A percentile compares a stretch with the other conserved stretches of the same genome.
These are phyloP conservation scores for Stephanodiscus triporus DNA, from an alignment of 108 stramenopile genomes.

Conservation along the genomic window DNA sequence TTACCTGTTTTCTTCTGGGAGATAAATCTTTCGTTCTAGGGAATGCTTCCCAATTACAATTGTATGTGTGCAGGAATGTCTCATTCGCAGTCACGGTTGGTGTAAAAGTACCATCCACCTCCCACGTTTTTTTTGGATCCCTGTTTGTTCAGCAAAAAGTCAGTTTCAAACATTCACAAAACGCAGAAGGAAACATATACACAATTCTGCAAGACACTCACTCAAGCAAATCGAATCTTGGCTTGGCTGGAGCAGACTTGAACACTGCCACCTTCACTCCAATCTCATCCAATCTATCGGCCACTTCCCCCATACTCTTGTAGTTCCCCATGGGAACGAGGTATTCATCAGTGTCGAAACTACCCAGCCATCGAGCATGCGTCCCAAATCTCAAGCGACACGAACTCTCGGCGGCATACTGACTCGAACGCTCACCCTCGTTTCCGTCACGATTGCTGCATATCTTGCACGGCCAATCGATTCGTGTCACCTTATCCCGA, in stretches of 20 bases:
- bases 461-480: slow-evolving; percentile 82
- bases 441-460: slow-evolving; percentile 87
- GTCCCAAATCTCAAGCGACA: slow-evolving; percentile 86
- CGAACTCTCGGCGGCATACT: slow-evolving; percentile 86
- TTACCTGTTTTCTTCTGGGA: slow-evolving; percentile 79
- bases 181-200: neutral
- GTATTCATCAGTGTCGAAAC: slow-evolving; percentile 87
- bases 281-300: slow-evolving; percentile 39
- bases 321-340: slow-evolving; percentile 69
- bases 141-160: slow-evolving; percentile 12
- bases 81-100: slow-evolving; percentile 58
- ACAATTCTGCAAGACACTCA: slow-evolving; percentile 12
- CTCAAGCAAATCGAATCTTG: slow-evolving; percentile 49
- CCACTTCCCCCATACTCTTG: slow-evolving; percentile 46
- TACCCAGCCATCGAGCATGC: slow-evolving; percentile 81
- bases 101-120: slow-evolving; percentile 26
- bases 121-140: slow-evolving; percentile 38
- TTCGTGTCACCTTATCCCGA: slow-evolving; percentile 68
- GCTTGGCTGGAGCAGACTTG: slow-evolving; percentile 48
- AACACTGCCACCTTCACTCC: slow-evolving; percentile 52
- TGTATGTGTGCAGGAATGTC: slow-evolving; percentile 84
- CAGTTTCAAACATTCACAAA: neutral
- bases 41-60: slow-evolving; percentile 82
- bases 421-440: slow-evolving; percentile 83
- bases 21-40: slow-evolving; percentile 73